A percentile compares a stretch with the other conserved stretches of the same genome.
phyloP scores from a whole-genome alignment of 2,329 filamentous ascomycete genomes.

The Colletotrichum tropicale region DNA sequence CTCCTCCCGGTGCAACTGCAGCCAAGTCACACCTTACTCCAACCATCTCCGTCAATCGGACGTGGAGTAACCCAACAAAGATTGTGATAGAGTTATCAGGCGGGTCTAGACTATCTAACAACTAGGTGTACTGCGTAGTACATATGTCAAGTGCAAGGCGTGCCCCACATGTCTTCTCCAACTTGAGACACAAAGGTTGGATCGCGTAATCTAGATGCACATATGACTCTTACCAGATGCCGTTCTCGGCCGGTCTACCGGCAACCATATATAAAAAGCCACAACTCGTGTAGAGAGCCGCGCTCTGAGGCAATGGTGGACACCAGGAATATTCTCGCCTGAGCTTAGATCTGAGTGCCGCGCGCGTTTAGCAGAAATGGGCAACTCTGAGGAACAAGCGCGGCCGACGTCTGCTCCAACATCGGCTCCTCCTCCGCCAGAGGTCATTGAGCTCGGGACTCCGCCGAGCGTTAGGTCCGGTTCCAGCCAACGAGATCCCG shows the following conservation, averaged over 20 bases:
- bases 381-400: background rate
- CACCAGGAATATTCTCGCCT: background rate
- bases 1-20: background rate
- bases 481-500: background rate
- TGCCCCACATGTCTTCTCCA: background rate
- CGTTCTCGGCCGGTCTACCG: background rate
- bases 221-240: slow-evolving; percentile 4
- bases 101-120: background rate
- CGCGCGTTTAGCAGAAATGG: background rate
- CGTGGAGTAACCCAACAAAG: background rate
- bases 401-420: background rate
- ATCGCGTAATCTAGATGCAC: background rate
- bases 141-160: background rate
- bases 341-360: background rate
- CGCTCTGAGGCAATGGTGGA: background rate
- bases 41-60: background rate
- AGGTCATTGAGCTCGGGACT: background rate
- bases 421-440: background rate
- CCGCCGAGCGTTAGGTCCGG: background rate
- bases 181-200: background rate
- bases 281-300: background rate
- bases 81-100: background rate
- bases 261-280: background rate
- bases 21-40: background rate
- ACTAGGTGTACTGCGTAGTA: background rate